These are phyloP conservation scores for Thinopyrum elongatum DNA, from an alignment of 176 grass and related monocot genomes.

Conservation along the genomic window DNA sequence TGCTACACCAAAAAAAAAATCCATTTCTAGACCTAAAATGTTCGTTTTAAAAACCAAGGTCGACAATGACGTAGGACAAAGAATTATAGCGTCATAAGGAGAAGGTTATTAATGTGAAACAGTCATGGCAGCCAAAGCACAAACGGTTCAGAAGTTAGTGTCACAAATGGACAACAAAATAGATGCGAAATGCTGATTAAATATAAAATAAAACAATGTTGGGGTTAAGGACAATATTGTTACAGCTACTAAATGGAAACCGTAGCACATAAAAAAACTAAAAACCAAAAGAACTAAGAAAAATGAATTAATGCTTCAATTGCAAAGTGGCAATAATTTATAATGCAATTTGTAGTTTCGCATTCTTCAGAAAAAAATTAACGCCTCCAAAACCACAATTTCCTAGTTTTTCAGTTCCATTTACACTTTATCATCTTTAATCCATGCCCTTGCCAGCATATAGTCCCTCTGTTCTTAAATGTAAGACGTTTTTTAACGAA, in stretches of 20 bases:
- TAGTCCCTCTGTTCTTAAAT: no score
- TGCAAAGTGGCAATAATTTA: neutral
- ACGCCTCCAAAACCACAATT: neutral
- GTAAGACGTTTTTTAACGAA: no score
- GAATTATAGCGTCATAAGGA: constrained; percentile 1
- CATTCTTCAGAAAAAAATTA: neutral
- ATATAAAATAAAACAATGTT: constrained; percentile 2
- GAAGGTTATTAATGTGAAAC: neutral
- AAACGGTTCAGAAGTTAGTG: neutral
- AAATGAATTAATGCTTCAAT: neutral
- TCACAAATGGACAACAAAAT: neutral
- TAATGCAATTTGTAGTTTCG: neutral
- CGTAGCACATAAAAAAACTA: constrained; percentile 12
- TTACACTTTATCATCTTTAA: constrained; percentile 6
- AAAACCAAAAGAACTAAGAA: neutral
- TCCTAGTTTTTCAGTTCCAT: neutral
- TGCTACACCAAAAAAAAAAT: neutral
- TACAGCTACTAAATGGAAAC: neutral
- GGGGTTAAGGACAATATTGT: neutral
- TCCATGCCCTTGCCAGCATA: constrained; percentile 1
- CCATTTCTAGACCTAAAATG: constrained; percentile 2
- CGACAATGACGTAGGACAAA: neutral
- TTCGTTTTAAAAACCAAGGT: neutral
- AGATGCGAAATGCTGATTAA: constrained; percentile 6
- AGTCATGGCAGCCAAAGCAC: neutral